Base-by-base conservation (phyloP, 352 stramenopile species). In the Phytophthora ohioensis region DNA sequence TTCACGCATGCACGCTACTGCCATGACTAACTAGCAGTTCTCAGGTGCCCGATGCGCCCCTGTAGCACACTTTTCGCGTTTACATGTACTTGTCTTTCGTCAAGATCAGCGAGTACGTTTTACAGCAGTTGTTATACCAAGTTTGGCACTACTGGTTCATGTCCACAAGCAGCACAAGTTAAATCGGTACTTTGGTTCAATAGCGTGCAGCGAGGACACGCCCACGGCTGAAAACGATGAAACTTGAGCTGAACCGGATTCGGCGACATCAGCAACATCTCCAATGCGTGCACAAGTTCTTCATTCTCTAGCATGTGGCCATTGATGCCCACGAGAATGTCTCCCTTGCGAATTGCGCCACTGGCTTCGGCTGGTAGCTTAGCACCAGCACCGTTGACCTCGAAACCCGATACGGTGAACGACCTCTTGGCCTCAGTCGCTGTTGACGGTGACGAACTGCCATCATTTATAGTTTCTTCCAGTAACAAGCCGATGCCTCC, bases 141-240 rank as follows among this genome's bases (percentile, higher is more conserved):
- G 15, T 30, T 57, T 21, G 45, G 41, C 36, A 47, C 36, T 47
- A 11, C 42, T 36, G 65, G 68, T 55, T 21, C 62, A 43, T 87
- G 62, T 3, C 79, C 84, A 51, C 88, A 96, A 13, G 78, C 88
- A 5, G 67, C 82, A 57, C 87, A 95, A 11, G 43, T 64, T 3
- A 67, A 54, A 32, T 70, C 73, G 10, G 66, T 69, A 0, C 57
- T 27, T 17, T 83, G 64, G 60, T 95, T 95, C 10, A 90, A 54
- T 3, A 95, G 79, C n/a, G 88, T 95, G 64, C 88, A 95, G 4
- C 77, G 78, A 57, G 79, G 75, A 74, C 88, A 95, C 38, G 79
- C 60, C 88, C 88, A 95, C 12, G 77, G 64, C 47, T 87, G 69
- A 11, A 79, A 67, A 39, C 87, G 86, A 58, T 87, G 72, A 55